phyloP scores from a whole-genome alignment of 768 basidiomycete species.

The Russula vinacea region DNA sequence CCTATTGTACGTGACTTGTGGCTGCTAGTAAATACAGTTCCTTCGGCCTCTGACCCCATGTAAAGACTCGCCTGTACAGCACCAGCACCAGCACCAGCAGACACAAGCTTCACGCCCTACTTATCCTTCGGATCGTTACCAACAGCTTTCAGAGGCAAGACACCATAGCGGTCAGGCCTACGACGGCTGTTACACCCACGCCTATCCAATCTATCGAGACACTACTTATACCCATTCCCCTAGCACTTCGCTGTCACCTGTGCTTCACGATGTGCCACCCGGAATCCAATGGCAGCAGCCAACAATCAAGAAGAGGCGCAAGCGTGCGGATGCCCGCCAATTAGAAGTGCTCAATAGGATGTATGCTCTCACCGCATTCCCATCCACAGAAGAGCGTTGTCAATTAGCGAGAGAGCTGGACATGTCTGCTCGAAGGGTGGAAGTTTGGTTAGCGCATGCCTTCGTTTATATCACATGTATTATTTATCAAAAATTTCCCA shows the following conservation, averaged over 20 bases:
- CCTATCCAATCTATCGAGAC: slow-evolving; percentile 29
- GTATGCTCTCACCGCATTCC: slow-evolving; percentile 78
- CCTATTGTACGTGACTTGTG: slow-evolving; percentile 19
- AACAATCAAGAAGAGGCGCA: slow-evolving; percentile 83
- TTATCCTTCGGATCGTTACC: slow-evolving; percentile 12
- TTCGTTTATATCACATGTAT: neutral
- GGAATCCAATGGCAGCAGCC: slow-evolving; percentile 51
- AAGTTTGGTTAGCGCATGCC: slow-evolving; percentile 63
- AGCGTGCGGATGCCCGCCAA: slow-evolving; percentile 77
- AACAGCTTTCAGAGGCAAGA: slow-evolving; percentile 16
- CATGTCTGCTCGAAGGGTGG: slow-evolving; percentile 82
- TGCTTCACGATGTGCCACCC: slow-evolving; percentile 29
- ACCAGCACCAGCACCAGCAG: neutral
- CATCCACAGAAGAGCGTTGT: slow-evolving; percentile 79
- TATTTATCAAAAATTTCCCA: slow-evolving; percentile 10
- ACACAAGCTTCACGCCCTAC: slow-evolving; percentile 4
- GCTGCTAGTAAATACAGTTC: neutral
- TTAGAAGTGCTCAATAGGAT: slow-evolving; percentile 78
- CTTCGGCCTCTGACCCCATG: slow-evolving; percentile 10
- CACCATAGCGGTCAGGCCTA: slow-evolving; percentile 7
- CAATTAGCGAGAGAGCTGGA: slow-evolving; percentile 71
- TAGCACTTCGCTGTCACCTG: slow-evolving; percentile 26
- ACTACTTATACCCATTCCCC: slow-evolving; percentile 52
- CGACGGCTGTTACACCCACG: slow-evolving; percentile 29
- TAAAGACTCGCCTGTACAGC: slow-evolving; percentile 15